These are phyloP conservation scores for Testicularia cyperi DNA, from an alignment of 1,284 basidiomycete species.

Conservation along the genomic window DNA sequence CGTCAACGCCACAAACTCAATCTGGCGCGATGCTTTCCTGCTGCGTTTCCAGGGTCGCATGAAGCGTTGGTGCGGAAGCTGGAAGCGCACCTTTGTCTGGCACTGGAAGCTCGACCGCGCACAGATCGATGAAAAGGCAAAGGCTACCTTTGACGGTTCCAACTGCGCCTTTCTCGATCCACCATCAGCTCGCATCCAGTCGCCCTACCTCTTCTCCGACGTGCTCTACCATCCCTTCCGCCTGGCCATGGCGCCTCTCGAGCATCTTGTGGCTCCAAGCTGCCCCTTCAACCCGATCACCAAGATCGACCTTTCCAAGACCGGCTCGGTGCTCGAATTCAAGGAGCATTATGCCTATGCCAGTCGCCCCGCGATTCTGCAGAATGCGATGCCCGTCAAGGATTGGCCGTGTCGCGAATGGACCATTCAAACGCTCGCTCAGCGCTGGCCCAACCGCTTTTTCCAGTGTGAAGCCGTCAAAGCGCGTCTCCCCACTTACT, in stretches of 20 bases:
- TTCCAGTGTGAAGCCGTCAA: conserved; percentile 55
- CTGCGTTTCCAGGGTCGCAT: conserved; percentile 31
- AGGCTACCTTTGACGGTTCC: conserved; percentile 14
- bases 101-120: conserved; percentile 16
- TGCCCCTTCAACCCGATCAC: conserved; percentile 30
- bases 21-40: conserved; percentile 49
- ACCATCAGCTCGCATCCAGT: conserved; percentile 18
- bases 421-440: conserved; percentile 37
- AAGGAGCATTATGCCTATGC: conserved; percentile 20
- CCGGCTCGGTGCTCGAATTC: conserved; percentile 19
- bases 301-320: conserved; percentile 29
- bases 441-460: conserved; percentile 34
- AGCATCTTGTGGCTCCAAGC: conserved; percentile 24
- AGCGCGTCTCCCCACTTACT: conserved; percentile 31
- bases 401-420: conserved; percentile 48
- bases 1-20: conserved; percentile 35
- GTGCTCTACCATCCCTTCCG: conserved; percentile 49
- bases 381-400: conserved; percentile 38
- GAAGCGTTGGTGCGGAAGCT: conserved; percentile 49
- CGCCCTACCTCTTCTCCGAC: conserved; percentile 49
- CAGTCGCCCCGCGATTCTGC: conserved; percentile 44
- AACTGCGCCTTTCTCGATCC: conserved; percentile 17
- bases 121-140: conserved; percentile 14
- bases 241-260: conserved; percentile 41
- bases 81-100: conserved; percentile 47